Conservation (phyloP, 148 eudicot genomes). For the Tetragonia tetragonoides region DNA sequence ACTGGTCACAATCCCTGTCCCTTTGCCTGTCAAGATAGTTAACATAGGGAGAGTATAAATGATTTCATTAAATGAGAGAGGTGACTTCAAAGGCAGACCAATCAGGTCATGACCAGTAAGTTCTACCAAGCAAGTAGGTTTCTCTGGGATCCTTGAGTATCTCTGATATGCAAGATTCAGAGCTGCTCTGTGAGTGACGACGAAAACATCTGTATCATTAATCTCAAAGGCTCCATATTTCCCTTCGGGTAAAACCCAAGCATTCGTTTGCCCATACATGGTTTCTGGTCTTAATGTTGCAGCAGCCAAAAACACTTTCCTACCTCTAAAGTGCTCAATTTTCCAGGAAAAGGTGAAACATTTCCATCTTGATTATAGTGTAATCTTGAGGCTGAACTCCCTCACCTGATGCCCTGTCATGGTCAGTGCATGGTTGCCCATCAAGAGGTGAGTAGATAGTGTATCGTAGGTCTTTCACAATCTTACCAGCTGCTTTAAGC, state of each 20-base stretch:
- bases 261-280: slow-evolving; percentile 93
- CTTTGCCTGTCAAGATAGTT: slow-evolving; percentile 86
- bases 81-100: slow-evolving; percentile 81
- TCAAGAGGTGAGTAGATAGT: slow-evolving; percentile 76
- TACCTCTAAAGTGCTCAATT: slow-evolving; percentile 59
- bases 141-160: slow-evolving; percentile 60
- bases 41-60: slow-evolving; percentile 84
- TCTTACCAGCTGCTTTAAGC: slow-evolving; percentile 68
- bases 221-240: slow-evolving; percentile 89
- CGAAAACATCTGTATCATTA: slow-evolving; percentile 70
- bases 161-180: slow-evolving; percentile 83
- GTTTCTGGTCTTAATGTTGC: slow-evolving; percentile 94
- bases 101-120: slow-evolving; percentile 82
- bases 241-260: slow-evolving; percentile 92
- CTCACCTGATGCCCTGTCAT: slow-evolving; percentile 96
- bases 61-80: slow-evolving; percentile 60
- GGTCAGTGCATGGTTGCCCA: slow-evolving; percentile 98
- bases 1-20: slow-evolving; percentile 93
- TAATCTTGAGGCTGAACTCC: slow-evolving; percentile 95
- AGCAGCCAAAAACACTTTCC: slow-evolving; percentile 80
- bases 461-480: slow-evolving; percentile 82
- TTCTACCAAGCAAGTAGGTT: slow-evolving; percentile 75
- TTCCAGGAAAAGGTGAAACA: slow-evolving; percentile 64
- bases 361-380: slow-evolving; percentile 89
- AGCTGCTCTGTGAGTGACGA: slow-evolving; percentile 73